phyloP scores from a whole-genome alignment of 2,329 filamentous ascomycete genomes.

The Fusarium burgessii region DNA sequence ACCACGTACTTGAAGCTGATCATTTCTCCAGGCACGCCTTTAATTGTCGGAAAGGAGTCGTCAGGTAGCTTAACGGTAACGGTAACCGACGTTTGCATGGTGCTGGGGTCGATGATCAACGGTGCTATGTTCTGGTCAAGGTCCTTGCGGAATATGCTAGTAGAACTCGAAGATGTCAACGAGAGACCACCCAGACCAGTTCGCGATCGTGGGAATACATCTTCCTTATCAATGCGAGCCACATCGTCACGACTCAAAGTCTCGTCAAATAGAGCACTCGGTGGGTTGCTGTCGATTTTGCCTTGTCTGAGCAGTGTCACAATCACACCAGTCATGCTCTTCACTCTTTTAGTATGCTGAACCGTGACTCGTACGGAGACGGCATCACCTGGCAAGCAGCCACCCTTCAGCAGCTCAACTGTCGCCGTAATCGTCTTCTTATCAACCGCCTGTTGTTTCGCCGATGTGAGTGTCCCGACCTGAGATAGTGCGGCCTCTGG shows the following conservation, averaged over 20 bases:
- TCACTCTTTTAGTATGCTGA: conserved; percentile 88
- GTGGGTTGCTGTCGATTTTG: conserved; percentile 82
- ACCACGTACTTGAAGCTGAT: conserved; percentile 95
- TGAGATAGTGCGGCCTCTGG: conserved; percentile 56
- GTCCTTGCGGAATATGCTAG: conserved; percentile 95
- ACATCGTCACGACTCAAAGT: conserved; percentile 71
- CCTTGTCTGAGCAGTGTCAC: conserved; percentile 93
- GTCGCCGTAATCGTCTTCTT: conserved; percentile 88
- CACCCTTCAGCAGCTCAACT: conserved; percentile 83
- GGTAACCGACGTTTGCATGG: conserved; percentile 82
- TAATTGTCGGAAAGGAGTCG: conserved; percentile 92
- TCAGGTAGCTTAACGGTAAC: conserved; percentile 89
- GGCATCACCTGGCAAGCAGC: conserved; percentile 86
- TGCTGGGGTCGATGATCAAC: conserved; percentile 85
- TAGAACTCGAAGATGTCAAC: conserved; percentile 85
- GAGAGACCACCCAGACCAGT: conserved; percentile 89
- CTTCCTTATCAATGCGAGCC: conserved; percentile 79
- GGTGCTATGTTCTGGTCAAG: conserved; percentile 89
- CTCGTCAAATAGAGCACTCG: conserved; percentile 61
- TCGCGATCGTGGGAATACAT: conserved; percentile 87
- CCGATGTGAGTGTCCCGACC: conserved; percentile 48
- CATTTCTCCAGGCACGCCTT: conserved; percentile 89
- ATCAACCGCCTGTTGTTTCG: conserved; percentile 61
- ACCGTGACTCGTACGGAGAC: conserved; percentile 84
- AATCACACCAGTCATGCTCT: conserved; percentile 92